Conservation (phyloP, 148 eudicot species). For the Spergularia marina region DNA sequence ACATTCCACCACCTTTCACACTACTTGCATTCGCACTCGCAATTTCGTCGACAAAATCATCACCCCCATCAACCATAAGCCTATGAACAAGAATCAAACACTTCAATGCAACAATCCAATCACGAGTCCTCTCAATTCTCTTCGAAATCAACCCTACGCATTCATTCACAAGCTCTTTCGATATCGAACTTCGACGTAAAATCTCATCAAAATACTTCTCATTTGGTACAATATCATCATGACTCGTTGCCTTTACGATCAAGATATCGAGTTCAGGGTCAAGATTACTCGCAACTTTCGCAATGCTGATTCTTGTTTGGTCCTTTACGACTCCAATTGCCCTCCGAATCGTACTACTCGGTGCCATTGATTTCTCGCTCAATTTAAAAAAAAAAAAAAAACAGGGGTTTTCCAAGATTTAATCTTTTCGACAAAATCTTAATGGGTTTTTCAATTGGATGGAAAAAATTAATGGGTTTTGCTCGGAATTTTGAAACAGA, state of each 20-base stretch:
- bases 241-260: slow-evolving; percentile 57
- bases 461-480: neutral
- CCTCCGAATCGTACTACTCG: slow-evolving; percentile 31
- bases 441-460: neutral
- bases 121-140: slow-evolving; percentile 40
- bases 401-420: slow-evolving; percentile 14
- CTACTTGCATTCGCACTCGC: slow-evolving; percentile 26
- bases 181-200: slow-evolving; percentile 26
- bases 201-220: slow-evolving; percentile 40
- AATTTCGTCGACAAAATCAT: slow-evolving; percentile 36
- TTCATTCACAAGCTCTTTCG: slow-evolving; percentile 34
- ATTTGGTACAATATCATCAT: slow-evolving; percentile 39
- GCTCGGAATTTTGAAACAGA: neutral
- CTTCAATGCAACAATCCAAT: slow-evolving; percentile 65
- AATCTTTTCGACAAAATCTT: neutral
- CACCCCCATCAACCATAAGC: slow-evolving; percentile 40
- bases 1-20: slow-evolving; percentile 9
- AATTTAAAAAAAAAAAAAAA: neutral
- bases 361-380: slow-evolving; percentile 18
- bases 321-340: slow-evolving; percentile 50
- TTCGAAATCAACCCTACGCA: slow-evolving; percentile 35
- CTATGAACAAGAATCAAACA: slow-evolving; percentile 49
- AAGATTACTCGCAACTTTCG: slow-evolving; percentile 44
- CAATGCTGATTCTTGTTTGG: slow-evolving; percentile 50
- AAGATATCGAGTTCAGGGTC: slow-evolving; percentile 50